A percentile compares a stretch with the other conserved stretches of the same genome.
These are phyloP conservation scores for Cotoneaster glaucophyllus DNA, from an alignment of 306 rosid genomes.

Conservation along the genomic window DNA sequence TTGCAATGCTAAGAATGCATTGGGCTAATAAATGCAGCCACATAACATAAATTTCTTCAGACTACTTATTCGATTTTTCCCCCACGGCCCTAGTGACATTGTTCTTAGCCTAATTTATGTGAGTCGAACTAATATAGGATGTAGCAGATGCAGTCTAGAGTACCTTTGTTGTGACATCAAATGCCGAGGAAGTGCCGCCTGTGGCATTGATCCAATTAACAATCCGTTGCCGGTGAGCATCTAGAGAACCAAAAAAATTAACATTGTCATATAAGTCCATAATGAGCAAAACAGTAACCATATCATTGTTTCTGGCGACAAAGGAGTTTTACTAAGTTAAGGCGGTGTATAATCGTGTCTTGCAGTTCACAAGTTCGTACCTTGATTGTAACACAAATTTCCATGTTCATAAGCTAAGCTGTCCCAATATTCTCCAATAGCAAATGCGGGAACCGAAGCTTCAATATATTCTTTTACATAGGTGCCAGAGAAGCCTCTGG, in stretches of 20 bases:
- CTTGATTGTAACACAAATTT: conserved; percentile 65
- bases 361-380: conserved; percentile 25
- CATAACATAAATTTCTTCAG: background rate
- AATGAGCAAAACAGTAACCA: background rate
- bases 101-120: background rate
- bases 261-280: background rate
- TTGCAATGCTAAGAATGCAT: background rate
- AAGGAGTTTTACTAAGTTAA: background rate
- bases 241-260: conserved; percentile 31
- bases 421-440: conserved; percentile 90
- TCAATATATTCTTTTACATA: conserved; percentile 70
- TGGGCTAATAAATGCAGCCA: background rate
- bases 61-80: background rate
- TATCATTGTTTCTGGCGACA: background rate
- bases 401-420: conserved; percentile 58
- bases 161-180: conserved; percentile 82
- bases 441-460: conserved; percentile 56
- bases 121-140: background rate
- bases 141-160: background rate
- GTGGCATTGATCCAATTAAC: conserved; percentile 78
- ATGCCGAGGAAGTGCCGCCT: conserved; percentile 66
- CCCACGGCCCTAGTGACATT: background rate
- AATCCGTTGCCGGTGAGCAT: conserved; percentile 74
- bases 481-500: conserved; percentile 70
- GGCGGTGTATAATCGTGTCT: background rate